Base-by-base conservation (phyloP, 441 rosid species). In the Geranium incanum region DNA sequence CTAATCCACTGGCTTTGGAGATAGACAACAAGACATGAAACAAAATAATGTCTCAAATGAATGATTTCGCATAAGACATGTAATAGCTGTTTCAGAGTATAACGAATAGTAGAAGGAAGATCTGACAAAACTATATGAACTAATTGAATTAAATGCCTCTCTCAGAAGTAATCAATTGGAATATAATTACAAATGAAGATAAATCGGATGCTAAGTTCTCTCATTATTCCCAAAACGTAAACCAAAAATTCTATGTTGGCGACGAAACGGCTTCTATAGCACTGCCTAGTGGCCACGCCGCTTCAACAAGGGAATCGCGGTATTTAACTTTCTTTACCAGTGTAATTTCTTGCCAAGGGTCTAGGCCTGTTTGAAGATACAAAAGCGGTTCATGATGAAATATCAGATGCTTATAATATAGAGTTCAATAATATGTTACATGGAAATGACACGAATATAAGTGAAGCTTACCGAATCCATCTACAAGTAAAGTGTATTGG, bases 201-300 rank as follows among this genome's bases (percentile, higher is more conserved):
- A 73, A 81, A 81, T 74, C 60, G 16, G 70, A 23, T 66, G 66
- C 71, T 71, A 12, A 63, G 68, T 50, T 12, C 55, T 71, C 69
- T 62, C 75, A 23, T 76, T 78, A 80, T 83, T 81, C 66, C 70
- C 66, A 70, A 45, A 6, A 60, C 68, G 62, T 19, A 36, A 16
- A 69, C 59, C 64, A 70, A 76, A 72, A 83, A 80, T 52, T 71
- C 38, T 73, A 71, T 72, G 66, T 77, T 72, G 60, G 73, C 18
- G 83, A 75, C 45, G 98, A 95, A 52, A 92, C 81, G 11, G 99
- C 98, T 74, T 90, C 98, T 12, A 92, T 92, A 75, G 98, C 99
- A 71, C 99, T 95, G 78, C 99, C 99, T 7, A 95, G 84, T 37
- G 99, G 99, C 99, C 99, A 95, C 3, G 97, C 97, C 36, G 98